Evolutionary conservation across 2,329 filamentous ascomycete species (phyloP).

Genomic region (Epichloe sylvatica): DNA sequence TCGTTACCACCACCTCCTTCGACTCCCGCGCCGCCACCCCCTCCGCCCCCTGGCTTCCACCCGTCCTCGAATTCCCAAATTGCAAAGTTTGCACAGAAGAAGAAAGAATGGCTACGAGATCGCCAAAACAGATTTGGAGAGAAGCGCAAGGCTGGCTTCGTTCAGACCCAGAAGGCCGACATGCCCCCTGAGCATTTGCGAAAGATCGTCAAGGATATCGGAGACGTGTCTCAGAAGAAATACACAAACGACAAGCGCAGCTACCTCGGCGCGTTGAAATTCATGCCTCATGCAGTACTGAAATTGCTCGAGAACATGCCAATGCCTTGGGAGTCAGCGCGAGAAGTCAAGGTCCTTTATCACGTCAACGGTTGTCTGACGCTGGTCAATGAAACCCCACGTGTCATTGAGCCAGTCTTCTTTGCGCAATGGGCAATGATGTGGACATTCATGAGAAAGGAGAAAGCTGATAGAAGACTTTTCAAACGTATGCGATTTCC

Average conservation of each 20-base stretch:
- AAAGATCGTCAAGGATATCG: slow-evolving; percentile 97
- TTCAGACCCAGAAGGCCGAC: slow-evolving; percentile 95
- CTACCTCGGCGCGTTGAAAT: slow-evolving; percentile 93
- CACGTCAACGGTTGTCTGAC: slow-evolving; percentile 97
- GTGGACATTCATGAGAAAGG: slow-evolving; percentile 97
- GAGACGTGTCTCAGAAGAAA: slow-evolving; percentile 98
- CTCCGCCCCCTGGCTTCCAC: slow-evolving; percentile 74
- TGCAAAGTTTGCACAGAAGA: slow-evolving; percentile 96
- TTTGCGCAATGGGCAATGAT: slow-evolving; percentile 98
- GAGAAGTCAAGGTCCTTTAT: slow-evolving; percentile 95
- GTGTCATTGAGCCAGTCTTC: slow-evolving; percentile 95
- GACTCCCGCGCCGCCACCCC: slow-evolving; percentile 43
- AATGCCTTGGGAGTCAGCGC: slow-evolving; percentile 96
- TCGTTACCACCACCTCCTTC: slow-evolving; percentile 43
- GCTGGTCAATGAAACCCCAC: slow-evolving; percentile 87
- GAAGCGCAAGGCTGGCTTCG: slow-evolving; percentile 90
- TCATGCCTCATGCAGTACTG: slow-evolving; percentile 96
- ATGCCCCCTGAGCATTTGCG: slow-evolving; percentile 99
- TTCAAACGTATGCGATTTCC: slow-evolving; percentile 99
- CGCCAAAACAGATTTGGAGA: slow-evolving; percentile 91
- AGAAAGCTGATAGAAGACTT: slow-evolving; percentile 87
- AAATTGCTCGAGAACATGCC: slow-evolving; percentile 99
- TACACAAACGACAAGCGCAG: slow-evolving; percentile 98
- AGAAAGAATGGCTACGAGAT: slow-evolving; percentile 91
- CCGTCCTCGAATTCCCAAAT: slow-evolving; percentile 69